Percentiles rank a stretch among this genome's conserved stretches.
Evolutionary conservation across 192 early-diverging fungal species (phyloP).

Genomic region (Cladochytrium replicatum): DNA sequence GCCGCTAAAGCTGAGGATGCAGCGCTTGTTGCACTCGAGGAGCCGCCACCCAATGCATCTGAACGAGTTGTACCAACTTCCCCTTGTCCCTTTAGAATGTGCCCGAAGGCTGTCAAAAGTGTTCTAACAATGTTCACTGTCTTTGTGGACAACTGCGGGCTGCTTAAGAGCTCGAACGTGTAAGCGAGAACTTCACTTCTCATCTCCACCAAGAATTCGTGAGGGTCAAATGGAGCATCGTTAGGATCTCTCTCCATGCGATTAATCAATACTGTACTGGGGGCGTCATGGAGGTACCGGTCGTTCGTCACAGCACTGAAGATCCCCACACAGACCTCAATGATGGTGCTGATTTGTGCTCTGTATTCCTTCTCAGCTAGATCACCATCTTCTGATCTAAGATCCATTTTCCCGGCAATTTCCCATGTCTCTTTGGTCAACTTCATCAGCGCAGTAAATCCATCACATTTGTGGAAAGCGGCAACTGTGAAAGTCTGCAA

Average conservation of each 20-base stretch:
- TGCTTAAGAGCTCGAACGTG: constrained; percentile 56
- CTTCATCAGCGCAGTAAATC: constrained; percentile 37
- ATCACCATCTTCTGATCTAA: no score
- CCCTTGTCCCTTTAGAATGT: constrained; percentile 64
- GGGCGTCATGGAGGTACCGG: constrained; percentile 64
- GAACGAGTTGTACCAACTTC: constrained; percentile 39
- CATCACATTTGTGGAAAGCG: constrained; percentile 48
- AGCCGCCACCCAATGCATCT: constrained; percentile 7
- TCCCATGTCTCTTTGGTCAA: constrained; percentile 40
- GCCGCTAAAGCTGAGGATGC: constrained; percentile 4
- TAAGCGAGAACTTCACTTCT: constrained; percentile 50
- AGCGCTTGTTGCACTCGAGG: constrained; percentile 4
- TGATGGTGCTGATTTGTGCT: constrained; percentile 25
- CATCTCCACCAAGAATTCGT: constrained; percentile 55
- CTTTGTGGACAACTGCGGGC: constrained; percentile 42
- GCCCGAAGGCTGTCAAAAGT: constrained; percentile 50
- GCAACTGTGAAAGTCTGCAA: constrained; percentile 55
- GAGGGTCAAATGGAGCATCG: constrained; percentile 51
- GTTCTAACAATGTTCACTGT: constrained; percentile 44
- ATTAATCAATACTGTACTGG: constrained; percentile 44
- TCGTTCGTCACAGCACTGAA: constrained; percentile 60
- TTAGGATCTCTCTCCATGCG: constrained; percentile 46
- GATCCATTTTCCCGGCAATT: constrained; percentile 4
- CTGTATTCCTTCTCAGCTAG: constrained; percentile 27
- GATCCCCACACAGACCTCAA: constrained; percentile 50